These are phyloP conservation scores for Acanthamoeba healyi DNA, from an alignment of 208 protist species.

Conservation along the genomic window DNA sequence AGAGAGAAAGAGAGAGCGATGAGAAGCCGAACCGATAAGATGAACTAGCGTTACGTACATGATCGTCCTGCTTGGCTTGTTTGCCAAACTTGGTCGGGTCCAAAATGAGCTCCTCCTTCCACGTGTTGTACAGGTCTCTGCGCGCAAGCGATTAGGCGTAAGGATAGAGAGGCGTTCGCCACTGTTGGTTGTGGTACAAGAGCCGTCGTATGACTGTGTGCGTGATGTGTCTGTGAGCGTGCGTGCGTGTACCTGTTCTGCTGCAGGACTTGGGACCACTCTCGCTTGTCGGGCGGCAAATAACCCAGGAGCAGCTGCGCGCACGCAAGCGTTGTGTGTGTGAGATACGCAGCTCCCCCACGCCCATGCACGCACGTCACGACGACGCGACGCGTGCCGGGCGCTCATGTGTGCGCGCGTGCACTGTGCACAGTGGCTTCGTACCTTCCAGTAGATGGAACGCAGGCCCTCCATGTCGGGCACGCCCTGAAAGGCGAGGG, in stretches of 20 bases:
- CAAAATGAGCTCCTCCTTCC: conserved; percentile 80
- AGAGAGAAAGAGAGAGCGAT: too few species aligned
- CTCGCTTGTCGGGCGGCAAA: conserved; percentile 77
- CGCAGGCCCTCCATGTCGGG: conserved; percentile 81
- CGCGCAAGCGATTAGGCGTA: too few species aligned
- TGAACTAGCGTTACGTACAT: conserved; percentile 25
- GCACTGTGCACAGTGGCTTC: too few species aligned
- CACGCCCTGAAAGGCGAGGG: conserved; percentile 78
- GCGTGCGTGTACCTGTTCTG: conserved; percentile 8
- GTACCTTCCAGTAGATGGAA: conserved; percentile 85
- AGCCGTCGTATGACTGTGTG: neutral
- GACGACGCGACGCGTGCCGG: too few species aligned
- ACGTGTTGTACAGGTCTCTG: conserved; percentile 77
- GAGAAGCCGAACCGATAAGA: too few species aligned
- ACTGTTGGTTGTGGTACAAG: neutral
- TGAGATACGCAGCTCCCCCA: neutral
- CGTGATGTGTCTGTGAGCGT: neutral
- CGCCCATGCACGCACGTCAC: too few species aligned
- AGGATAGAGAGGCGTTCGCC: too few species aligned
- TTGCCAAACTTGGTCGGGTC: conserved; percentile 74
- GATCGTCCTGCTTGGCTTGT: conserved; percentile 60
- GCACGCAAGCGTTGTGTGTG: neutral
- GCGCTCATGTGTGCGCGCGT: neutral
- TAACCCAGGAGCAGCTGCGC: conserved; percentile 82
- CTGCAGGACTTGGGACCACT: conserved; percentile 50